phyloP scores from a whole-genome alignment of 495 filamentous ascomycete species.

The Geopyxis carbonaria region DNA sequence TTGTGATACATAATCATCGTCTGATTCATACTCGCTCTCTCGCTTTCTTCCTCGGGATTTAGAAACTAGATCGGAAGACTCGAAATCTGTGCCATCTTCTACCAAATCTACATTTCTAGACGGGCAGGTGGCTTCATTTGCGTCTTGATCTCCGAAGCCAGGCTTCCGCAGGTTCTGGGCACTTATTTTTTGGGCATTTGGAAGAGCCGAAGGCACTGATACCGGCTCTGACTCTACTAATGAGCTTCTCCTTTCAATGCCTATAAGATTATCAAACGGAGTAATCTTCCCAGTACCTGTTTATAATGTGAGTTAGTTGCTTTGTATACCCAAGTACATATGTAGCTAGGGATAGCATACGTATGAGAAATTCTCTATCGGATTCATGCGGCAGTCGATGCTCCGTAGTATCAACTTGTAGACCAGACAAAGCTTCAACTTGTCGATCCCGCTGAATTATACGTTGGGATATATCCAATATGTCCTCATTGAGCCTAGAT shows the following conservation, averaged over 20 bases:
- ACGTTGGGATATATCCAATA: conserved; percentile 58
- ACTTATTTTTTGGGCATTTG: conserved; percentile 36
- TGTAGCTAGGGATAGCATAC: conserved; percentile 24
- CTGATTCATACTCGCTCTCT: conserved; percentile 28
- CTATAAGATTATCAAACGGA: conserved; percentile 62
- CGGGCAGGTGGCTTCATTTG: not conserved
- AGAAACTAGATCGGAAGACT: conserved; percentile 3
- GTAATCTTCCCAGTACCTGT: conserved; percentile 78
- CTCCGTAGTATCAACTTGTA: conserved; percentile 26
- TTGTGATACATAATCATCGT: conserved; percentile 27
- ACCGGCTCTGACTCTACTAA: conserved; percentile 48
- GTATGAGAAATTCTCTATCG: conserved; percentile 72
- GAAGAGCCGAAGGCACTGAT: conserved; percentile 28
- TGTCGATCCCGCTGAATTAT: conserved; percentile 52
- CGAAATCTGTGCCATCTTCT: not conserved
- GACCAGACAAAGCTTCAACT: conserved; percentile 26
- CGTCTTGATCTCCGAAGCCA: conserved; percentile 40
- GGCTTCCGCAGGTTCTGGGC: conserved; percentile 69
- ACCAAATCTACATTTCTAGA: not conserved
- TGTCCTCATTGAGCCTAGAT: conserved; percentile 43
- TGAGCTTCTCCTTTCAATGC: conserved; percentile 41
- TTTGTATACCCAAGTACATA: not conserved
- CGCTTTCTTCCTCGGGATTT: conserved; percentile 14
- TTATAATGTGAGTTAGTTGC: conserved; percentile 1
- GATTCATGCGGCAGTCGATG: conserved; percentile 56